Percentiles rank a stretch among this genome's conserved stretches.
Evolutionary conservation across 345 rosid species (phyloP).

Genomic region (Adansonia digitata): DNA sequence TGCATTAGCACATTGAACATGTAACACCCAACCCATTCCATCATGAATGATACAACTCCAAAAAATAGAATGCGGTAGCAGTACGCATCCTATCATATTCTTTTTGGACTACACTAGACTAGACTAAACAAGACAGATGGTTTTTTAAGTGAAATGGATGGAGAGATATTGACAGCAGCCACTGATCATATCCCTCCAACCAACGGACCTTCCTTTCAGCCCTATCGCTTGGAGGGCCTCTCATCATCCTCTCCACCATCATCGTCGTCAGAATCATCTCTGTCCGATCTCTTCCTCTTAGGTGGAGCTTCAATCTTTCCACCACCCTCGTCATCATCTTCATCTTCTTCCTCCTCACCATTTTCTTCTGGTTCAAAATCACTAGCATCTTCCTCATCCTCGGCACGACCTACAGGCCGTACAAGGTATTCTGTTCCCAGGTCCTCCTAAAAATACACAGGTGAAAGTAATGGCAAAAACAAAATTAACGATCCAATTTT

Average conservation of each 20-base stretch:
- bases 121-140: too few relatives aligned
- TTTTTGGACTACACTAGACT: too few relatives aligned
- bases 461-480: background rate
- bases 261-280: constrained; percentile 44
- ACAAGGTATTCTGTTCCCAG: constrained; percentile 79
- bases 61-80: background rate
- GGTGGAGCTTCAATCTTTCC: constrained; percentile 64
- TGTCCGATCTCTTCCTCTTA: constrained; percentile 59
- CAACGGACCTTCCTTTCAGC: too few relatives aligned
- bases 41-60: constrained; percentile 18
- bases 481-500: constrained; percentile 10
- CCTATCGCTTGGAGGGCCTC: constrained; percentile 85
- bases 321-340: constrained; percentile 35
- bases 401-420: constrained; percentile 68
- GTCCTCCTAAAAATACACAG: constrained; percentile 41
- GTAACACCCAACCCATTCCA: background rate
- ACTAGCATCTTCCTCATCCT: constrained; percentile 88
- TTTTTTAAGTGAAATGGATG: too few relatives aligned
- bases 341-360: constrained; percentile 54
- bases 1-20: too few relatives aligned
- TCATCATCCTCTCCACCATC: constrained; percentile 74
- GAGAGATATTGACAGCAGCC: background rate
- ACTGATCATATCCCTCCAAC: background rate
- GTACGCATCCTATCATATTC: constrained; percentile 22
- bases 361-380: constrained; percentile 84